These are phyloP conservation scores for Arabis hirsuta DNA, from an alignment of 345 rosid species.

Conservation along the genomic window DNA sequence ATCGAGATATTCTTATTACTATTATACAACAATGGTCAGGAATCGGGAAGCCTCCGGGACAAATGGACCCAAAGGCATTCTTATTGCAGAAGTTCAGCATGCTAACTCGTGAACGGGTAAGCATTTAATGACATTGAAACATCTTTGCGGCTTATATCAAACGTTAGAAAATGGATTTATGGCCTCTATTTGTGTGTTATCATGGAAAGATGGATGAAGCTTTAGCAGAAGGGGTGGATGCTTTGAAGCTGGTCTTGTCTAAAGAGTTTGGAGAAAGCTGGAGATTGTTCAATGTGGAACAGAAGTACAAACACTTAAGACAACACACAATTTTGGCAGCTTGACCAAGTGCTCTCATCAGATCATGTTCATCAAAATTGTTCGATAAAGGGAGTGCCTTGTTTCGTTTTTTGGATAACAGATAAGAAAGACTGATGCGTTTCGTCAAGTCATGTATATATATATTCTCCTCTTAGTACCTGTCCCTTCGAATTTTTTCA, in stretches of 20 bases:
- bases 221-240: conserved; percentile 72
- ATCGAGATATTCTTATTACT: background rate
- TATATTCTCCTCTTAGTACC: background rate
- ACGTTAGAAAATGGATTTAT: background rate
- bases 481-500: background rate
- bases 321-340: conserved; percentile 54
- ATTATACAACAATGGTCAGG: conserved; percentile 45
- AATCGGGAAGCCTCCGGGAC: conserved; percentile 90
- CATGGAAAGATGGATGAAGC: conserved; percentile 68
- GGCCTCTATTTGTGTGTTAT: background rate
- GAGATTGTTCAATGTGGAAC: conserved; percentile 69
- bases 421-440: background rate
- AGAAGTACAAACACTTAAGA: conserved; percentile 82
- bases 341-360: conserved; percentile 36
- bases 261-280: conserved; percentile 77
- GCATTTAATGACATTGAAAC: background rate
- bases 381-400: background rate
- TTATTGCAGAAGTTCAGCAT: conserved; percentile 82
- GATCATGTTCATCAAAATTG: background rate
- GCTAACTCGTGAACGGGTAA: conserved; percentile 65
- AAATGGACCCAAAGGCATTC: conserved; percentile 98
- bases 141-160: background rate
- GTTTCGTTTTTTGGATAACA: no score
- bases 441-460: conserved; percentile 8
- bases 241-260: conserved; percentile 64